Percentiles rank a stretch among this genome's conserved stretches.
These are phyloP conservation scores for Fusarium tanahbumbuense DNA, from an alignment of 2,329 filamentous ascomycete genomes.

Conservation along the genomic window DNA sequence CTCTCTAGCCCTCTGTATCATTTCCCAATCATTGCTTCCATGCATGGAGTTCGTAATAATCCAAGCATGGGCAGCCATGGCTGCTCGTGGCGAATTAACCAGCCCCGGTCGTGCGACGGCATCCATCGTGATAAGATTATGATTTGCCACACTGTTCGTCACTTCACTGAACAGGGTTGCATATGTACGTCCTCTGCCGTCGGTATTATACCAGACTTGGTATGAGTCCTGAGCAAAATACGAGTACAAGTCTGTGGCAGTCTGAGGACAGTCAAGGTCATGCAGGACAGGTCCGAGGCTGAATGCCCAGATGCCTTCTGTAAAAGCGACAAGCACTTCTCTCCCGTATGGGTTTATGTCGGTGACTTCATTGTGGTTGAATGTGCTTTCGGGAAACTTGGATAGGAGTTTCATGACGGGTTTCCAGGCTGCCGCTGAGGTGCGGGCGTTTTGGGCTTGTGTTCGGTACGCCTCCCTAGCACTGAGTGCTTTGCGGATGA, in stretches of 20 bases:
- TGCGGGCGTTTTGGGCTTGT: background rate
- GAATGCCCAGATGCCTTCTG: background rate
- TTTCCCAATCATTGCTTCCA: background rate
- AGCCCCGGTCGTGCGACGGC: background rate
- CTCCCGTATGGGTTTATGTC: background rate
- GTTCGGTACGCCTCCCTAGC: background rate
- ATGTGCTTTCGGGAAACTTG: background rate
- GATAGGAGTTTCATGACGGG: background rate
- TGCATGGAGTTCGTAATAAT: background rate
- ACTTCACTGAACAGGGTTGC: background rate
- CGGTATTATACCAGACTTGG: background rate
- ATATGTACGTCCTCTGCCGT: background rate
- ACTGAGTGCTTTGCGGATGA: background rate
- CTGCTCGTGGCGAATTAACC: background rate
- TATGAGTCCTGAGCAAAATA: background rate
- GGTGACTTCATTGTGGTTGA: background rate
- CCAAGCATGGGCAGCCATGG: background rate
- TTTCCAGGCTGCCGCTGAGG: background rate
- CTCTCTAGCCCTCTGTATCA: background rate
- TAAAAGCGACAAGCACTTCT: background rate
- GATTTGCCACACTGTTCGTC: background rate
- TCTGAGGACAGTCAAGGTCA: background rate
- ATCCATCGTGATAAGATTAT: background rate
- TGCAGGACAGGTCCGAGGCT: background rate
- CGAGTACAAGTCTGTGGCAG: background rate